Conservation (phyloP, 306 rosid species). For the Vicia faba region DNA sequence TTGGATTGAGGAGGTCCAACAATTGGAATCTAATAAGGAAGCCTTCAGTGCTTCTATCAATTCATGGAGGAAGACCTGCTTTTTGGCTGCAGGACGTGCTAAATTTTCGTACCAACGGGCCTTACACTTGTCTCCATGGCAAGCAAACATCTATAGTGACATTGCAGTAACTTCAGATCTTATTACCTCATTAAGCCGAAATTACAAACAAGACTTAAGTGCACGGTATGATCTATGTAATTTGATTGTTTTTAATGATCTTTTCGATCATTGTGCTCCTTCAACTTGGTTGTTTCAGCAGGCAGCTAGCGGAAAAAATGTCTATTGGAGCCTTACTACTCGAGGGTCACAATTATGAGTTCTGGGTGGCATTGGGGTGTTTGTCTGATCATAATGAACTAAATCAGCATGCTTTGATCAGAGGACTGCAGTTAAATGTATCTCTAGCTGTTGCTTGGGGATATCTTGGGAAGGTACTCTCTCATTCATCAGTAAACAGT, state of each 20-base stretch:
- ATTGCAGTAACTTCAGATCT: slow-evolving; percentile 76
- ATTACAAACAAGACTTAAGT: slow-evolving; percentile 42
- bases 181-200: slow-evolving; percentile 42
- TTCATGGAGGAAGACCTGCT: slow-evolving; percentile 72
- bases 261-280: slow-evolving; percentile 31
- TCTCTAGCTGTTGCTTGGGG: slow-evolving; percentile 92
- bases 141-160: slow-evolving; percentile 79
- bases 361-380: slow-evolving; percentile 87
- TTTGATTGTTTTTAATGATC: slow-evolving; percentile 27
- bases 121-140: slow-evolving; percentile 86
- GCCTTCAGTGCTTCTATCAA: slow-evolving; percentile 68
- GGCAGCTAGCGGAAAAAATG: slow-evolving; percentile 83
- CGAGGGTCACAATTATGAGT: slow-evolving; percentile 84
- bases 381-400: slow-evolving; percentile 62
- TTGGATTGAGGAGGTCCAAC: slow-evolving; percentile 68
- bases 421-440: slow-evolving; percentile 81
- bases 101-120: slow-evolving; percentile 84
- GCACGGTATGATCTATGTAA: slow-evolving; percentile 58
- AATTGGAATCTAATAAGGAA: slow-evolving; percentile 59
- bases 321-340: slow-evolving; percentile 86
- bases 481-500: slow-evolving; percentile 26
- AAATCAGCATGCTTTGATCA: slow-evolving; percentile 84
- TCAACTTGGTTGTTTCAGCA: slow-evolving; percentile 48
- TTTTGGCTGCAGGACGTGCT: slow-evolving; percentile 65
- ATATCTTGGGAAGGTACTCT: slow-evolving; percentile 87